These are phyloP conservation scores for Alternaria longipes DNA, from an alignment of 2,329 filamentous ascomycete species.

Conservation along the genomic window DNA sequence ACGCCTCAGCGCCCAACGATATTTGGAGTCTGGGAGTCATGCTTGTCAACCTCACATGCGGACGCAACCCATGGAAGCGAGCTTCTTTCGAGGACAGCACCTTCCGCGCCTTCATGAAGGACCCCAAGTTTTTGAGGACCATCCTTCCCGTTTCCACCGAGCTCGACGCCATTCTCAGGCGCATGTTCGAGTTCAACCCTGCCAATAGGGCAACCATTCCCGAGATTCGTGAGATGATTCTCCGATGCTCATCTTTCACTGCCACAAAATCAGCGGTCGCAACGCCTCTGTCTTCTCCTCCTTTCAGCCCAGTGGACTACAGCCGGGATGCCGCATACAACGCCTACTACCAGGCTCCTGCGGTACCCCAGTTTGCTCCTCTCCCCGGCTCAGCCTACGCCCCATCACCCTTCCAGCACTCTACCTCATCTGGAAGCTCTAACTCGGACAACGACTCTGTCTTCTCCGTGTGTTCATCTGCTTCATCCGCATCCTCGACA, in stretches of 20 bases:
- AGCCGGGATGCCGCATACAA: slow-evolving; percentile 40
- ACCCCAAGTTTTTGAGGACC: slow-evolving; percentile 85
- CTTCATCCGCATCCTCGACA: slow-evolving; percentile 48
- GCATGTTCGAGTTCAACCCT: slow-evolving; percentile 88
- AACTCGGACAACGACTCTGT: slow-evolving; percentile 53
- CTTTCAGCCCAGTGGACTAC: slow-evolving; percentile 55
- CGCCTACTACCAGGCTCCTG: slow-evolving; percentile 40
- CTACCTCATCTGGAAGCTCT: slow-evolving; percentile 50
- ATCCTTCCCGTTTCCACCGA: slow-evolving; percentile 92
- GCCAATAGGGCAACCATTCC: slow-evolving; percentile 81
- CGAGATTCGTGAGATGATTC: slow-evolving; percentile 80
- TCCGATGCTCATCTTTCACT: slow-evolving; percentile 79
- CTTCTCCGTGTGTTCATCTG: slow-evolving; percentile 52
- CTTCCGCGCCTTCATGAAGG: slow-evolving; percentile 88
- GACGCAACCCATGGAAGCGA: slow-evolving; percentile 98
- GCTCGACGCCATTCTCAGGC: slow-evolving; percentile 84
- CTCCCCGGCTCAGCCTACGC: slow-evolving; percentile 44
- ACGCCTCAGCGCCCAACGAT: slow-evolving; percentile 93
- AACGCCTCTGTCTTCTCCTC: slow-evolving; percentile 54
- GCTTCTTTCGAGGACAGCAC: slow-evolving; percentile 93
- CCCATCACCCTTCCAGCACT: slow-evolving; percentile 42
- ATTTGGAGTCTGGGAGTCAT: slow-evolving; percentile 99
- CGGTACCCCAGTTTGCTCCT: slow-evolving; percentile 44
- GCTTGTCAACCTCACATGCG: slow-evolving; percentile 95
- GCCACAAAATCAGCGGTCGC: slow-evolving; percentile 55